These are phyloP conservation scores for Protomyces inundatus DNA, from an alignment of 1,139 yeast genomes.

Conservation along the genomic window DNA sequence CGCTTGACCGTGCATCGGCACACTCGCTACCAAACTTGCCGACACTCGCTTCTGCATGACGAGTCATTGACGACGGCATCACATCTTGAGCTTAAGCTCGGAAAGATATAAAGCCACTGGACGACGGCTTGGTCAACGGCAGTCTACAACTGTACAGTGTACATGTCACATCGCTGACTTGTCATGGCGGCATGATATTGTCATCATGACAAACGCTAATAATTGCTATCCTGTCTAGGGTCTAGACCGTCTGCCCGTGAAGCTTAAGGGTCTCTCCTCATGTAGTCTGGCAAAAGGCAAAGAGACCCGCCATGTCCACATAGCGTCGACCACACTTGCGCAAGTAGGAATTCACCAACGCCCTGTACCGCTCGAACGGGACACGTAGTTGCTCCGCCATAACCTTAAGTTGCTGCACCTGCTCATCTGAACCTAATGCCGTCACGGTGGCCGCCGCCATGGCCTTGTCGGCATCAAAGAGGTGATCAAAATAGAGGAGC, in stretches of 20 bases:
- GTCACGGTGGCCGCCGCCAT: constrained; percentile 38
- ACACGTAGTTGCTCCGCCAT: constrained; percentile 75
- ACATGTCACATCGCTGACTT: too few relatives aligned
- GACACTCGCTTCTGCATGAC: too few relatives aligned
- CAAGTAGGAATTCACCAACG: constrained; percentile 70
- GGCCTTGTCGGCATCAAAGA: constrained; percentile 80
- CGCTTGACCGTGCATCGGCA: neutral
- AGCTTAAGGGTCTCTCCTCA: neutral
- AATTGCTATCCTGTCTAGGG: neutral
- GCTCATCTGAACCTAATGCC: neutral
- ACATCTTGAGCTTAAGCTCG: too few relatives aligned
- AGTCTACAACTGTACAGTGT: too few relatives aligned
- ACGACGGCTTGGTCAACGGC: too few relatives aligned
- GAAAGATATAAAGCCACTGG: too few relatives aligned
- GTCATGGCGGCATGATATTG: too few relatives aligned
- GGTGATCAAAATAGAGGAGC: constrained; percentile 57
- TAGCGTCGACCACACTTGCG: constrained; percentile 83
- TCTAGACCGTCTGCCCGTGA: neutral
- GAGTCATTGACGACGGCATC: too few relatives aligned
- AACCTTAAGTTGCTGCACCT: constrained; percentile 2
- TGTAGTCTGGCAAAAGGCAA: constrained; percentile 37
- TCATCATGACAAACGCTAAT: too few relatives aligned
- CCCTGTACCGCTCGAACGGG: constrained; percentile 52
- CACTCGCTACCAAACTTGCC: neutral
- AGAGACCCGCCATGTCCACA: constrained; percentile 79